Evolutionary conservation across 2,329 filamentous ascomycete genomes (phyloP).

Genomic region (Aspergillus piperis): DNA sequence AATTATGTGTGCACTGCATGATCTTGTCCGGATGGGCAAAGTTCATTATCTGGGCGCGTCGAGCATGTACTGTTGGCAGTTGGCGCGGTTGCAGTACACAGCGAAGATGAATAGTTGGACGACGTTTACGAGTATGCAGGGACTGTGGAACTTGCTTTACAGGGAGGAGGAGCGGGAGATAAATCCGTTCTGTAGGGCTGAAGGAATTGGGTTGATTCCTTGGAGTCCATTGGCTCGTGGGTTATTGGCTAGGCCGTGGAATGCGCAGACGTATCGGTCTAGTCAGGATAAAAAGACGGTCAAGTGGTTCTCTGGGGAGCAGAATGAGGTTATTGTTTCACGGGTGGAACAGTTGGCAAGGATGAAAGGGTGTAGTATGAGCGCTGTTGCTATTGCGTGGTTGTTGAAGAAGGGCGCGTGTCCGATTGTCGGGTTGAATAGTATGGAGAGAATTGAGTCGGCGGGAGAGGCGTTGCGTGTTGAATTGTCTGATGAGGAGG

Average conservation of each 20-base stretch:
- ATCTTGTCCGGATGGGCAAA: constrained; percentile 59
- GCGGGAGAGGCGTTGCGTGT: neutral
- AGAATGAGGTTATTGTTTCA: constrained; percentile 17
- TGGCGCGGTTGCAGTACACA: constrained; percentile 52
- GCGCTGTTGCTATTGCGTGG: constrained; percentile 27
- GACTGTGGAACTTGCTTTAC: constrained; percentile 23
- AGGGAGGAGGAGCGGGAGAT: constrained; percentile 31
- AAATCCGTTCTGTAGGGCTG: constrained; percentile 24
- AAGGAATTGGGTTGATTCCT: constrained; percentile 23
- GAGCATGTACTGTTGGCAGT: constrained; percentile 18
- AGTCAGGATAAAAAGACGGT: neutral
- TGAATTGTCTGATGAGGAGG: neutral
- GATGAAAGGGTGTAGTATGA: constrained; percentile 24
- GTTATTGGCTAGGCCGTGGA: constrained; percentile 30
- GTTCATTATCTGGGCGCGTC: constrained; percentile 55
- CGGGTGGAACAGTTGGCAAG: constrained; percentile 18
- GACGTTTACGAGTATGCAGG: constrained; percentile 61
- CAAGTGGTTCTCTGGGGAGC: neutral
- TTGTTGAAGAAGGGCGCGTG: constrained; percentile 23
- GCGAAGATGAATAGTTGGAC: constrained; percentile 60
- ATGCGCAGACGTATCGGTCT: constrained; percentile 4
- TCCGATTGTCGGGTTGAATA: constrained; percentile 30
- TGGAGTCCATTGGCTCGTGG: constrained; percentile 35
- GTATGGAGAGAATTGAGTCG: constrained; percentile 13
- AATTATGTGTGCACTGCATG: constrained; percentile 63